A percentile compares a stretch with the other conserved stretches of the same genome.
phyloP scores from a whole-genome alignment of 2,329 filamentous ascomycete species.

The Zelopaecilomyces penicillatus region DNA sequence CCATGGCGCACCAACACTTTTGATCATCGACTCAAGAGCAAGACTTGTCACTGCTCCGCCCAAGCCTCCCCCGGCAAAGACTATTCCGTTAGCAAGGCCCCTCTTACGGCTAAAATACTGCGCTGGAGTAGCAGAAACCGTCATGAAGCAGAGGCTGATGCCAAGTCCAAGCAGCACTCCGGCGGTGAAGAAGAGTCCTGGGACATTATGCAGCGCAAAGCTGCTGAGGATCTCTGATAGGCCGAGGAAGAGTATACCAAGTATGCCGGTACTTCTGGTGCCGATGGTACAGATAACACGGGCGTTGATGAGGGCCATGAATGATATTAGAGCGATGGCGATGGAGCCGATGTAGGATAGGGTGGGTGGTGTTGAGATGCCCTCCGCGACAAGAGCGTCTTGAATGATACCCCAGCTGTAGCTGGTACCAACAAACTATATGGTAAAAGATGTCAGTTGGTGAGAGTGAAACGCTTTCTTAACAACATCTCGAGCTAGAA shows the following conservation, averaged over 20 bases:
- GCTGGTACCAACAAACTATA: conserved; percentile 39
- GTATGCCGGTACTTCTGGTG: conserved; percentile 32
- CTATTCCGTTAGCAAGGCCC: conserved; percentile 42
- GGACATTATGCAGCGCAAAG: conserved; percentile 17
- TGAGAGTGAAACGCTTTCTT: background rate
- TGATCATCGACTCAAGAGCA: conserved; percentile 33
- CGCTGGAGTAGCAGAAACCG: conserved; percentile 35
- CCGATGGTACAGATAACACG: conserved; percentile 42
- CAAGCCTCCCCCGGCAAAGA: conserved; percentile 40
- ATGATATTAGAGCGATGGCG: conserved; percentile 38
- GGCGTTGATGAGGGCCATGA: conserved; percentile 44
- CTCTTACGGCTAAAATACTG: conserved; percentile 43
- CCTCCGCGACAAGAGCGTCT: conserved; percentile 41
- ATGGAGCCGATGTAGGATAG: conserved; percentile 51
- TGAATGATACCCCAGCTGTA: conserved; percentile 56
- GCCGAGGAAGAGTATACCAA: conserved; percentile 43
- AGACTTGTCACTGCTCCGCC: conserved; percentile 41
- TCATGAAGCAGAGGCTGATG: conserved; percentile 17
- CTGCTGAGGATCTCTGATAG: conserved; percentile 30
- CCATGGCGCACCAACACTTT: conserved; percentile 34
- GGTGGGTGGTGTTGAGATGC: conserved; percentile 40
- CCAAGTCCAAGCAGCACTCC: conserved; percentile 18
- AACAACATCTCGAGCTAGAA: too few species aligned
- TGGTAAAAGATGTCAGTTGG: too few species aligned
- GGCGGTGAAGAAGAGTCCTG: conserved; percentile 19